Percentiles rank a stretch among this genome's conserved stretches.
Conservation (phyloP, 176 grass and related monocot genomes). For the Triticum timopheevii region DNA sequence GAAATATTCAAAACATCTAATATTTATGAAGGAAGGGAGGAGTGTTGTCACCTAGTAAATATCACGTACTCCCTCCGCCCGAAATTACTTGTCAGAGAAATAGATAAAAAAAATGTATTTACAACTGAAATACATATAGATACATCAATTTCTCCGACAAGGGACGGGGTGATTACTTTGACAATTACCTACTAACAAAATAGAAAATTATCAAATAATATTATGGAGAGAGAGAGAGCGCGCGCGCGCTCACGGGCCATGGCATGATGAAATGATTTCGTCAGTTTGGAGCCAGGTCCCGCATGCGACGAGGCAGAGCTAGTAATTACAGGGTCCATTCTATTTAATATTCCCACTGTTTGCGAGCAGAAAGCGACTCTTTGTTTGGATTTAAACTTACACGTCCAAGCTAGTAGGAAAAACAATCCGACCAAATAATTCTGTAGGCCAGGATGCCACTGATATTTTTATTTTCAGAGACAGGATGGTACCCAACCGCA, state of each 20-base stretch:
- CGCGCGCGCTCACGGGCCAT: constrained; percentile 58
- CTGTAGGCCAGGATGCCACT: constrained; percentile 1
- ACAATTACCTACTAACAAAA: background rate
- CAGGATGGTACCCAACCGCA: background rate
- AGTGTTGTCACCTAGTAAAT: background rate
- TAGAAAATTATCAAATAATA: background rate
- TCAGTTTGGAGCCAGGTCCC: constrained; percentile 47
- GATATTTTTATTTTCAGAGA: too few relatives aligned
- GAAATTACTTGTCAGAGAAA: too few relatives aligned
- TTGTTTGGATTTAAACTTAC: constrained; percentile 31
- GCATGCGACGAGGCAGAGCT: constrained; percentile 27
- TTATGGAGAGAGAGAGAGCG: background rate
- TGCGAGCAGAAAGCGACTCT: constrained; percentile 38
- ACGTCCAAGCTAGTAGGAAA: constrained; percentile 26
- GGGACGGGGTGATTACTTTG: background rate
- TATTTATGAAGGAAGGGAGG: too few relatives aligned
- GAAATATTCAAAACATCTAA: too few relatives aligned
- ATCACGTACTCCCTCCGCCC: background rate
- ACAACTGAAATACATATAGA: too few relatives aligned
- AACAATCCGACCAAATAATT: constrained; percentile 17
- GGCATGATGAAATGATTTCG: constrained; percentile 61
- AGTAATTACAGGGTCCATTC: constrained; percentile 8
- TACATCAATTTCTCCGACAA: too few relatives aligned
- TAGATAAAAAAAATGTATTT: too few relatives aligned
- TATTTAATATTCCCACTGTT: constrained; percentile 18